phyloP scores from a whole-genome alignment of 257 asterid genomes.

The Nicotiana obtusifolia region DNA sequence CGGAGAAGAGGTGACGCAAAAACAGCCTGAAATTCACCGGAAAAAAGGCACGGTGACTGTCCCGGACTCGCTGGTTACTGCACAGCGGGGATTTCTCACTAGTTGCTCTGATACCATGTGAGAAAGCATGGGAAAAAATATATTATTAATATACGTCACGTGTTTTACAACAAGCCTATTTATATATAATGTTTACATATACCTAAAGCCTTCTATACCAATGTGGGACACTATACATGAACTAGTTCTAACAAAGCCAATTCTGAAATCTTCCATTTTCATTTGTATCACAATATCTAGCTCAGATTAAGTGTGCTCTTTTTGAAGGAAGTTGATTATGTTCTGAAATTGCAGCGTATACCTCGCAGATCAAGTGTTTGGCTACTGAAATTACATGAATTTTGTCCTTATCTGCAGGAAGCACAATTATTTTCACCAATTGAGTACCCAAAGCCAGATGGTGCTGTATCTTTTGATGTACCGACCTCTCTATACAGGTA shows the following conservation, averaged over 20 bases:
- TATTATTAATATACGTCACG: no score
- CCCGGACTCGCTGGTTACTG: no score
- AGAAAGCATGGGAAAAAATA: no score
- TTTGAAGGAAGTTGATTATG: background rate
- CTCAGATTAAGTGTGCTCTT: background rate
- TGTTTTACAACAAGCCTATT: no score
- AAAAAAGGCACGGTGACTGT: no score
- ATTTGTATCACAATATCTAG: background rate
- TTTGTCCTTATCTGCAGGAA: conserved; percentile 48
- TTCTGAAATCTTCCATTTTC: background rate
- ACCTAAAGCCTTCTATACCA: no score
- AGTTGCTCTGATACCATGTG: no score
- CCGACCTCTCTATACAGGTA: conserved; percentile 88
- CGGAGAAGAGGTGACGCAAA: no score
- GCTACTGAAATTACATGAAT: background rate
- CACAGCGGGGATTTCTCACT: no score
- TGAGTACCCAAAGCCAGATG: conserved; percentile 89
- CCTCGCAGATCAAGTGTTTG: background rate
- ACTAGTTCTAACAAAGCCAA: background rate
- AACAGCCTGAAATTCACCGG: no score
- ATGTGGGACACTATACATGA: no score
- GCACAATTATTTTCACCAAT: conserved; percentile 52
- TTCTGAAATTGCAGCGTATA: background rate
- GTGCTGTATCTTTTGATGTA: conserved; percentile 71
- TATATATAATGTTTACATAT: no score